These are phyloP conservation scores for Podospora australis DNA, from an alignment of 495 filamentous ascomycete species.

Conservation along the genomic window DNA sequence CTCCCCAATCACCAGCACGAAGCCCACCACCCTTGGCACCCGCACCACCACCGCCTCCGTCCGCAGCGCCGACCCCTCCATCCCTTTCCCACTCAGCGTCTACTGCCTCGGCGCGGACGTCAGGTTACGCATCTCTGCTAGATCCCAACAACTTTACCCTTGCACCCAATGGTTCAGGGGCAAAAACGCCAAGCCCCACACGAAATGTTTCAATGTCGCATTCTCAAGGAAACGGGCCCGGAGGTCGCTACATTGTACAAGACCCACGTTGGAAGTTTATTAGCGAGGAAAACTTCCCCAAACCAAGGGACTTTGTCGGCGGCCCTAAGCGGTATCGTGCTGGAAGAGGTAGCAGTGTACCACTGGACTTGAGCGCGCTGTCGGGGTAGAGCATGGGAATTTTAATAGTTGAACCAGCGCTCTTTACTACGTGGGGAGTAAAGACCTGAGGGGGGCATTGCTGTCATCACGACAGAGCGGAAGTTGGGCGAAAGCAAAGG, in stretches of 20 bases:
- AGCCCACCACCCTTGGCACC: constrained; percentile 28
- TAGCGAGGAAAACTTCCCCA: constrained; percentile 72
- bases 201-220: constrained; percentile 21
- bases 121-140: constrained; percentile 48
- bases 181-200: constrained; percentile 39
- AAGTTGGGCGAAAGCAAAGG: no score
- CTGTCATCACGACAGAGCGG: no score
- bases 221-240: constrained; percentile 32
- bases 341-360: constrained; percentile 88
- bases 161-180: constrained; percentile 40
- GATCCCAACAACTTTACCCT: constrained; percentile 76
- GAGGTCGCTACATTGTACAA: constrained; percentile 54
- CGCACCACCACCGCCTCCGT: constrained; percentile 32
- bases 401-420: no score
- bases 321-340: constrained; percentile 74
- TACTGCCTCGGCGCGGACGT: constrained; percentile 24
- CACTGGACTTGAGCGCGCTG: constrained; percentile 65
- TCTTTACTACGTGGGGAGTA: no score
- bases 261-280: constrained; percentile 85
- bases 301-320: constrained; percentile 71
- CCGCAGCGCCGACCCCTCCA: constrained; percentile 30
- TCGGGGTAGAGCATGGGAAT: no score
- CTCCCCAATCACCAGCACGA: constrained; percentile 29
- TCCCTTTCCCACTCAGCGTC: constrained; percentile 28
- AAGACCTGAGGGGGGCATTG: no score